Base-by-base conservation (phyloP, 2,329 filamentous ascomycete species). In the Byssoonygena ceratinophila region DNA sequence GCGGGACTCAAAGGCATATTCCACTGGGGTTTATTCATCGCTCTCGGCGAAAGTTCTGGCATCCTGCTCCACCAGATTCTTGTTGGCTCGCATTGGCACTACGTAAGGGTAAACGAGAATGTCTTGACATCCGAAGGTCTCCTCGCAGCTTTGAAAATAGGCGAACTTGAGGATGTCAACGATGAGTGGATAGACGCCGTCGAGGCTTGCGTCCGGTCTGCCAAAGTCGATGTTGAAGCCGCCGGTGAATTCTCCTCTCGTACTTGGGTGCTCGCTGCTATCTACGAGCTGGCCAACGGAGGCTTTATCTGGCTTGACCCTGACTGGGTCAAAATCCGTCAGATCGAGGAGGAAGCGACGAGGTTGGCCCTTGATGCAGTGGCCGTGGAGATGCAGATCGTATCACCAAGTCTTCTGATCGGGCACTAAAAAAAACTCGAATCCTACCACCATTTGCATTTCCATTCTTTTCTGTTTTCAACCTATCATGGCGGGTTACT, bases 11-110 rank as follows among this genome's bases (percentile, higher is more conserved):
- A 37, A 18, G 32, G 47, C 14, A 49, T 39, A 20, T 59, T 53
- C 36, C 54, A 55, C 41, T 59, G 57, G 57, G 56, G 51, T 7
- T 9, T 59, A 36, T 46, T 59, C 39, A 34, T 59, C 41, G 54
- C 56, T 16, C 34, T 39, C 20, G 54, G 18, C 34, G 32, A 52
- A 14, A 48, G 29, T 4, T 27, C 48, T 4, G 56, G 57, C 18
- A 22, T 55, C 34, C 34, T 57, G 14, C 56, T 55, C 37, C 51
- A 58, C n/a, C 57, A 58, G 34, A 29, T 50, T 11, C 23, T 52
- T 29, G 18, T 27, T 11, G 53, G 46, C 8, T 37, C 46, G 14
- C 31, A 52, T 4, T 58, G 56, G 57, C 32, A 36, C 4, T 54
- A 53, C 14, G n/a, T 52, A 11, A 48, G 40, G n/a, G 39, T 44